These are phyloP conservation scores for Paragyromitra xinjiangensis DNA, from an alignment of 495 filamentous ascomycete species.

Conservation along the genomic window DNA sequence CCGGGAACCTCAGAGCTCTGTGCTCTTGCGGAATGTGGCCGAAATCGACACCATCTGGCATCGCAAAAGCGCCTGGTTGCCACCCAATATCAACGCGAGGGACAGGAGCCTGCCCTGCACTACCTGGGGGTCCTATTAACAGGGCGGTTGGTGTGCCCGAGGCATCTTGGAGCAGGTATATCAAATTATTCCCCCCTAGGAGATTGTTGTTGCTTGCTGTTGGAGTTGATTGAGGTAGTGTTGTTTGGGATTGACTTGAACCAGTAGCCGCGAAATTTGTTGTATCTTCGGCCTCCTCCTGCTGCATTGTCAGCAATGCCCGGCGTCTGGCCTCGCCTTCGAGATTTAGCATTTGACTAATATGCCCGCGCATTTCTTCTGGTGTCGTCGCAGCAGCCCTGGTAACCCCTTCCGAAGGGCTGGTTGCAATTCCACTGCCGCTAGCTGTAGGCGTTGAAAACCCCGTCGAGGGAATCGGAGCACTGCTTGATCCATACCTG, in stretches of 20 bases:
- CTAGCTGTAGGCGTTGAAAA: conserved; percentile 12
- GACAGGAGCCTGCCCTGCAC: conserved; percentile 30
- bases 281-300: conserved; percentile 16
- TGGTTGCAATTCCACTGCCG: neutral
- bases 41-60: conserved; percentile 25
- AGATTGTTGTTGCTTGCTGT: conserved; percentile 20
- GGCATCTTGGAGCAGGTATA: conserved; percentile 54
- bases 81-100: conserved; percentile 26
- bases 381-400: neutral
- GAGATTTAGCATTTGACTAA: conserved; percentile 6
- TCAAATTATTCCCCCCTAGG: conserved; percentile 30
- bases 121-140: conserved; percentile 52
- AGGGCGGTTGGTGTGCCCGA: conserved; percentile 45
- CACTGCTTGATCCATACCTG: conserved; percentile 12
- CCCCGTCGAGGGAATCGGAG: conserved; percentile 13
- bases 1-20: conserved; percentile 41
- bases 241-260: neutral
- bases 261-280: conserved; percentile 9
- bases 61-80: conserved; percentile 21
- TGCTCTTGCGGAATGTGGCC: conserved; percentile 32
- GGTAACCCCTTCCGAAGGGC: conserved; percentile 16
- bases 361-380: neutral
- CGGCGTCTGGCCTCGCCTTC: conserved; percentile 36
- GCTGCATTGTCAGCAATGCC: conserved; percentile 35
- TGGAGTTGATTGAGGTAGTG: conserved; percentile 29